Percentiles rank a stretch among this genome's conserved stretches.
These are phyloP conservation scores for Cephalotrichum gorgonifer DNA, from an alignment of 2,329 filamentous ascomycete species.

Conservation along the genomic window DNA sequence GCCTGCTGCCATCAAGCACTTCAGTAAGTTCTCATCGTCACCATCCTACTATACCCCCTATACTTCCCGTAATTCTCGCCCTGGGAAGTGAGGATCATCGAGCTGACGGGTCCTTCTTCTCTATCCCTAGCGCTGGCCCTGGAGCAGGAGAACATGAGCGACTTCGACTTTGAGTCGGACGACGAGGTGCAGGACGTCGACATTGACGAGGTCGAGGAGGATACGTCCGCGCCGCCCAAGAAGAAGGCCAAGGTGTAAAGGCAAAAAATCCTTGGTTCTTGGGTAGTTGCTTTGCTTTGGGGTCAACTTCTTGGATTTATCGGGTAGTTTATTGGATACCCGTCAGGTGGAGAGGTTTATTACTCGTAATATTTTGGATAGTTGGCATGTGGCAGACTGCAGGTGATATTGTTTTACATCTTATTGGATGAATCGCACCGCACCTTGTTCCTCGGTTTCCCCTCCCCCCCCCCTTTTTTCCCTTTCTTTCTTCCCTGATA, in stretches of 20 bases:
- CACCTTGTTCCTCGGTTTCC: too few relatives aligned
- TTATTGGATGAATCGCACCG: too few relatives aligned
- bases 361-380: too few relatives aligned
- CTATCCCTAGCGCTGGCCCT: slow-evolving; percentile 42
- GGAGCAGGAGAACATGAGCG: slow-evolving; percentile 56
- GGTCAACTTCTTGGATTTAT: neutral
- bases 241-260: slow-evolving; percentile 33
- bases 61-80: neutral
- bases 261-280: slow-evolving; percentile 2
- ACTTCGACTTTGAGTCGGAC: slow-evolving; percentile 58
- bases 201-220: slow-evolving; percentile 29
- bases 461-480: too few relatives aligned
- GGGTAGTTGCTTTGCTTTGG: neutral
- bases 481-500: too few relatives aligned
- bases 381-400: too few relatives aligned
- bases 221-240: slow-evolving; percentile 16
- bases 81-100: neutral
- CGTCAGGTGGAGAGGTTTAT: too few relatives aligned
- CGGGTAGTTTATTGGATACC: neutral
- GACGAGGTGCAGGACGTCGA: slow-evolving; percentile 26
- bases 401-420: too few relatives aligned
- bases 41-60: neutral
- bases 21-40: slow-evolving; percentile 51
- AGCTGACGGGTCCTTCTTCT: slow-evolving; percentile 22
- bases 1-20: slow-evolving; percentile 82